Evolutionary conservation across 345 rosid genomes (phyloP).

Genomic region (Geranium rotundifolium): DNA sequence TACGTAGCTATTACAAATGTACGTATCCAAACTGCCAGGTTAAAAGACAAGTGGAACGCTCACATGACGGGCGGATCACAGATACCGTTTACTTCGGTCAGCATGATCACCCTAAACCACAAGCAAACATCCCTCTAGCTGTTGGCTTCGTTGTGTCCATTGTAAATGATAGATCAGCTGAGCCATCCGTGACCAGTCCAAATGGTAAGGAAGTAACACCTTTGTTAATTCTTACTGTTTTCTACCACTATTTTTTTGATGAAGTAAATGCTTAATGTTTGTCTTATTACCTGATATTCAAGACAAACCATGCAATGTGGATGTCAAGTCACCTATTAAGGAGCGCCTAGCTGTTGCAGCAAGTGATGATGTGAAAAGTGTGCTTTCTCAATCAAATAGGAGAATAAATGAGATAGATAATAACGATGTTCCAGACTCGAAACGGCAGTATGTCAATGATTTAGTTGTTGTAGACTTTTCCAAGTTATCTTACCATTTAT

Average conservation of each 20-base stretch:
- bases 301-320: background rate
- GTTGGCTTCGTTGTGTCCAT: conserved; percentile 32
- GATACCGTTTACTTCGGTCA: conserved; percentile 61
- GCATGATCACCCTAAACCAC: conserved; percentile 73
- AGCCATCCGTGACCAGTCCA: conserved; percentile 18
- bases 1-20: conserved; percentile 88
- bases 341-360: conserved; percentile 20
- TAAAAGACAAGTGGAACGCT: conserved; percentile 77
- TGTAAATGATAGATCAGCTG: conserved; percentile 37
- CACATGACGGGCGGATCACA: conserved; percentile 51
- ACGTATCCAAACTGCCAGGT: conserved; percentile 70
- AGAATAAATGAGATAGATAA: conserved; percentile 28
- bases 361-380: conserved; percentile 30
- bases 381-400: conserved; percentile 30
- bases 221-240: background rate
- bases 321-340: background rate
- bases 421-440: conserved; percentile 41
- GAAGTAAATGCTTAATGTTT: background rate
- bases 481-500: conserved; percentile 5
- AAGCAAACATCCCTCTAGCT: conserved; percentile 24
- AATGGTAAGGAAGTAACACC: conserved; percentile 32
- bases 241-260: background rate
- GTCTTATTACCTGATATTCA: background rate
- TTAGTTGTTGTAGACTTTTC: background rate
- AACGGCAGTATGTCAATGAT: conserved; percentile 41